These are phyloP conservation scores for Haplosporangium gracile DNA, from an alignment of 192 early-diverging fungal genomes.

Conservation along the genomic window DNA sequence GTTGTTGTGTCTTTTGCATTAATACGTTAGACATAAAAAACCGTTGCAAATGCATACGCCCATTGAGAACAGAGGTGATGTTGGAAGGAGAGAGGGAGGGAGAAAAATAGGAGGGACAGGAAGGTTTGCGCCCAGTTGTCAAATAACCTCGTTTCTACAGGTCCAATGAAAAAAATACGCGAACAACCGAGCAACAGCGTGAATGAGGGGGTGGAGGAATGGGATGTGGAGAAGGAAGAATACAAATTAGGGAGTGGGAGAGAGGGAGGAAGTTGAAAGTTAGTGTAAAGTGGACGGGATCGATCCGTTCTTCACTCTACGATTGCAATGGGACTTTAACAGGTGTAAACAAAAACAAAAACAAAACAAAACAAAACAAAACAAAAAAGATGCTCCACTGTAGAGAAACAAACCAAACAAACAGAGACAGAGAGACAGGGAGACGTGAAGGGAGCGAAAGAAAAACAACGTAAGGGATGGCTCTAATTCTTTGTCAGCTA, in stretches of 20 bases:
- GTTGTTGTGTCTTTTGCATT: too few species aligned
- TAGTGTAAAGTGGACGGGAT: not conserved
- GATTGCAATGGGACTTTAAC: not conserved
- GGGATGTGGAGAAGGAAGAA: not conserved
- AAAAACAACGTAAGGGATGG: too few species aligned
- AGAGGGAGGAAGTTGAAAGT: too few species aligned
- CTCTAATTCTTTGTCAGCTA: too few species aligned
- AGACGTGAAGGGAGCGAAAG: too few species aligned
- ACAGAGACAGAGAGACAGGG: not conserved
- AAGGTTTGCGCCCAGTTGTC: slow-evolving; percentile 1
- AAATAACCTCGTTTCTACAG: not conserved
- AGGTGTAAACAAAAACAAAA: not conserved
- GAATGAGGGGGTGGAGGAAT: not conserved
- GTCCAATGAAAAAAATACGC: not conserved
- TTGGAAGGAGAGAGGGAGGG: not conserved
- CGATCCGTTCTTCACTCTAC: not conserved
- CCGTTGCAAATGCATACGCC: not conserved
- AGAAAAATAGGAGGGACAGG: not conserved
- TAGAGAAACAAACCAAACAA: not conserved
- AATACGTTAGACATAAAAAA: not conserved
- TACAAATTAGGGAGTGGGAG: not conserved
- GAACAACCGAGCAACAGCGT: not conserved
- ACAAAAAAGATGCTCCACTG: not conserved
- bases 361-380: not conserved
- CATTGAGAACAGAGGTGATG: not conserved